Percentiles rank a stretch among this genome's conserved stretches.
phyloP scores from a whole-genome alignment of 768 basidiomycete genomes.

The Termitomyces sp. region DNA sequence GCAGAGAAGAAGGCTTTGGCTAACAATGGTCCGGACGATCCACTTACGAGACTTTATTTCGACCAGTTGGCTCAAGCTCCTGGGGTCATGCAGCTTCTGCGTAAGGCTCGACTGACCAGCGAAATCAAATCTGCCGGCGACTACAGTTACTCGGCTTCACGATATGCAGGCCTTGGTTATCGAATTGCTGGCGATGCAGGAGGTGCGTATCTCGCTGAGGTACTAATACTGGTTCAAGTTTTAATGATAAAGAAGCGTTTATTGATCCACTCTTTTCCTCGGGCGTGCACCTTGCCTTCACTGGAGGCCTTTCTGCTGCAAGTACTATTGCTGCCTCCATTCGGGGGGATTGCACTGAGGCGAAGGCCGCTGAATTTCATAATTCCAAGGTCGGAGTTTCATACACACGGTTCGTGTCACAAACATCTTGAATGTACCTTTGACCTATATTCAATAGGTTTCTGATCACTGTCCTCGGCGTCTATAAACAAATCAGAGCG shows the following conservation, averaged over 20 bases:
- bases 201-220: conserved; percentile 18
- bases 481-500: conserved; percentile 38
- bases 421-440: conserved; percentile 21
- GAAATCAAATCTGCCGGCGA: not conserved
- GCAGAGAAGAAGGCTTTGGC: conserved; percentile 27
- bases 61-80: conserved; percentile 13
- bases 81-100: not conserved
- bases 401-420: conserved; percentile 22
- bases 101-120: not conserved
- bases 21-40: conserved; percentile 10
- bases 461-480: conserved; percentile 33
- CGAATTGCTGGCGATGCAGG: conserved; percentile 36
- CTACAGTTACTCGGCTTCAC: not conserved
- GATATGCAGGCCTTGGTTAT: not conserved
- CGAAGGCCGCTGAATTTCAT: conserved; percentile 23
- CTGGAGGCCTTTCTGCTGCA: conserved; percentile 28
- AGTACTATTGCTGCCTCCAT: conserved; percentile 25
- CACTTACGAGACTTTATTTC: conserved; percentile 33
- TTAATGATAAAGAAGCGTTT: conserved; percentile 26
- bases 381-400: conserved; percentile 20
- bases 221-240: not conserved
- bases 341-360: conserved; percentile 19
- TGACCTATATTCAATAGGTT: conserved; percentile 6
- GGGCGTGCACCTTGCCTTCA: conserved; percentile 31
- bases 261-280: conserved; percentile 39